Evolutionary conservation across 345 rosid species (phyloP).

Genomic region (Lepidium sativum): DNA sequence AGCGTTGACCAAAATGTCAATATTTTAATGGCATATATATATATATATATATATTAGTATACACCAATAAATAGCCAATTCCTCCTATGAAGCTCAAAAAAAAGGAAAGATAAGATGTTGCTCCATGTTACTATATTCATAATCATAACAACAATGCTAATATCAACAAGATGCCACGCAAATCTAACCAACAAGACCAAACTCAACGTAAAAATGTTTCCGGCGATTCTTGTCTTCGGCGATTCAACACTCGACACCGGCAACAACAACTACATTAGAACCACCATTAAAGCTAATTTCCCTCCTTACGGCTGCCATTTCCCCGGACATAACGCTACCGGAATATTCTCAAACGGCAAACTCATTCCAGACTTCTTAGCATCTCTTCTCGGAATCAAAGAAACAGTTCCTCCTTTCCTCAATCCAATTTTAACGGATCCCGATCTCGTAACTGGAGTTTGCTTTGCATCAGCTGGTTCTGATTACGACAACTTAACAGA

Average conservation of each 20-base stretch:
- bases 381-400: conserved; percentile 24
- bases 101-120: neutral
- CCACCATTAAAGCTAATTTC: conserved; percentile 6
- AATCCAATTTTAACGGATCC: conserved; percentile 10
- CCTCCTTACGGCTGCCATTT: conserved; percentile 30
- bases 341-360: conserved; percentile 31
- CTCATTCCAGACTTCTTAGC: conserved; percentile 24
- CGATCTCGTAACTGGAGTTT: conserved; percentile 20
- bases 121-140: neutral
- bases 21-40: too few relatives aligned
- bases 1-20: neutral
- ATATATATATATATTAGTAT: too few relatives aligned
- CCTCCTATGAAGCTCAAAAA: neutral
- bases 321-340: conserved; percentile 23
- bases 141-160: neutral
- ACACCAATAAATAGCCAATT: neutral
- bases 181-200: neutral
- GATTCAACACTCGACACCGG: conserved; percentile 30
- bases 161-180: conserved; percentile 12
- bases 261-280: conserved; percentile 24
- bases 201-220: conserved; percentile 12
- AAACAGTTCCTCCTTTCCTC: conserved; percentile 26
- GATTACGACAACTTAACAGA: conserved; percentile 20
- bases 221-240: conserved; percentile 27
- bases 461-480: conserved; percentile 29